phyloP scores from a whole-genome alignment of 2,329 filamentous ascomycete genomes.

The Aspergillus arachidicola region DNA sequence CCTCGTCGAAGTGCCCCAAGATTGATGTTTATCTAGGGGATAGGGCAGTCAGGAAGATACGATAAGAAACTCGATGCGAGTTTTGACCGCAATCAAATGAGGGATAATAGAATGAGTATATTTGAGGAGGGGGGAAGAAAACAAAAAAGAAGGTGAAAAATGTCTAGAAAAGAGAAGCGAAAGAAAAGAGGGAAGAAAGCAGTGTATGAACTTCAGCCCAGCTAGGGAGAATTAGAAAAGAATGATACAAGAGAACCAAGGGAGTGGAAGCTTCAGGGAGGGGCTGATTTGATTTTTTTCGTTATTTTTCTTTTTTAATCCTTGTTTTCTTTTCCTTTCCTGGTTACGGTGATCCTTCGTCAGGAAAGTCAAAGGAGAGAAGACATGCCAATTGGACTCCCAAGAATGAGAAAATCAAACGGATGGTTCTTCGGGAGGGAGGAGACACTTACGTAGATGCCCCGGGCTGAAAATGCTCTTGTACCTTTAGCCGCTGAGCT shows the following conservation, averaged over 20 bases:
- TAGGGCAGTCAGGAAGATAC: not conserved
- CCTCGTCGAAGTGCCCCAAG: not conserved
- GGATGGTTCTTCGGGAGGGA: not conserved
- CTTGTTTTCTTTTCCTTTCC: not conserved
- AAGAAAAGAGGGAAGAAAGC: not conserved
- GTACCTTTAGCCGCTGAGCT: not conserved
- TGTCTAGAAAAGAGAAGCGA: conserved; percentile 9
- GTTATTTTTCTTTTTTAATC: not conserved
- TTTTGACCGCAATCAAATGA: not conserved
- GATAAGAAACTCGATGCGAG: not conserved
- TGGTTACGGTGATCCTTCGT: not conserved
- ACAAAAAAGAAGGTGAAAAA: conserved; percentile 16
- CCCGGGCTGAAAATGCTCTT: not conserved
- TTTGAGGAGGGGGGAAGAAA: not conserved
- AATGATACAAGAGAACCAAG: conserved; percentile 1
- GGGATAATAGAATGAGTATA: not conserved
- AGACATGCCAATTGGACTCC: conserved; percentile 16
- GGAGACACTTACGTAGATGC: conserved; percentile 3
- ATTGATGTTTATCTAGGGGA: not conserved
- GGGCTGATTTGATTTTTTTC: not conserved
- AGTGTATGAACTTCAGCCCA: not conserved
- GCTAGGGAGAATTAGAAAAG: conserved; percentile 3
- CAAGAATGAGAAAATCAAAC: conserved; percentile 9
- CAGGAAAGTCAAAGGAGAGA: not conserved
- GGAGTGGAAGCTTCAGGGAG: not conserved